Evolutionary conservation across 2,329 filamentous ascomycete genomes (phyloP), one percentile per base, ranked within the genome.

Genomic region (Aspergillus intermedius): DNA sequence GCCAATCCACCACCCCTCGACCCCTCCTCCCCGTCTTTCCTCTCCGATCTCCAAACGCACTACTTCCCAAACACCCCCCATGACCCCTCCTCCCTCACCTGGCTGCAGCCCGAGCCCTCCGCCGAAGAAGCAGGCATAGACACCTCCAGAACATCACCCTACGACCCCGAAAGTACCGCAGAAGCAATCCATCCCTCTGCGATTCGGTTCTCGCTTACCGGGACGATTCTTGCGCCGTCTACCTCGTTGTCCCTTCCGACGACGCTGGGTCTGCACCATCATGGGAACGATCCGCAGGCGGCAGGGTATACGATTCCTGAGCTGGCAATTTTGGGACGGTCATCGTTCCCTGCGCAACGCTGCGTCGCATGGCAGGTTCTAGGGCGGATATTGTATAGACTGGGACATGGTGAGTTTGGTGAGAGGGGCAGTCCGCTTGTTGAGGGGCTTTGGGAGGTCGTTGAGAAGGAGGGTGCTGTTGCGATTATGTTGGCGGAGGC

Each of bases 281-380:
- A 98, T 66, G 90, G 87, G 54, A 83, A 91, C 50, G 91, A 91
- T 1, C 93, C 93, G 13, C 89, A 95, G 68, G 88, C 91, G 1
- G 93, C 93, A 0, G 93, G 93, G 0, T 98, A 98, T 69, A 97
- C 93, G 0, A 80, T 98, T 25, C 82, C 83, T 0, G 93, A 98
- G 68, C 76, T 98, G 1, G 84, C 89, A 1, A 81, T 86, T 28
- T 77, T 96, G 2, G 83, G 88, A 4, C 79, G 91, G 30, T 94
- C 88, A 48, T 82, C 84, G 0, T 88, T 95, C 17, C 82, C 93
- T 0, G 85, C 87, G 0, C 93, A 98, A 73, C 75, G 91, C 9
- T 96, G 93, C 62, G 79, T 97, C 53, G 89, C 93, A 0, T 96
- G 89, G 68, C 91, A 95, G 69, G 91, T 91, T 0, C 74, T 97